phyloP scores from a whole-genome alignment of 805 yeast species.

The Yarrowia yakushimensis region DNA sequence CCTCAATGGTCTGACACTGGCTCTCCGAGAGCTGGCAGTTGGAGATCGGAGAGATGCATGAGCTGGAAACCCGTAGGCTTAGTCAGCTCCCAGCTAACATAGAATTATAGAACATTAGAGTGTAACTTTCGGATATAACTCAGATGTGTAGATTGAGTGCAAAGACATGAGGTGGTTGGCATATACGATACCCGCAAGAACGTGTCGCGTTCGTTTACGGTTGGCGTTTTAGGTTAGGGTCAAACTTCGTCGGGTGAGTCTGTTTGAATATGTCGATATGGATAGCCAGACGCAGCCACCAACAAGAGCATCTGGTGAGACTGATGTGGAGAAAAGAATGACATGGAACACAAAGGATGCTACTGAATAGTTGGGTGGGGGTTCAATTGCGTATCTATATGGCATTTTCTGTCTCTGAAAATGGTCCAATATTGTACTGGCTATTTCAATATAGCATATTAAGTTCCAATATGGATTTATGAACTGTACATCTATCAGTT shows the following conservation, averaged over 20 bases:
- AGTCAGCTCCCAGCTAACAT: background rate
- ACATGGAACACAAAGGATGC: background rate
- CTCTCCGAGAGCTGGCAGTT: constrained; percentile 9
- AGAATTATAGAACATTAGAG: constrained; percentile 15
- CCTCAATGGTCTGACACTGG: constrained; percentile 18
- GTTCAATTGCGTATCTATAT: no score
- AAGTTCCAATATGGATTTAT: no score
- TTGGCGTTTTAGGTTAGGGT: constrained; percentile 3
- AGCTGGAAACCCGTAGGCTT: background rate
- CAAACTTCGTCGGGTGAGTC: background rate
- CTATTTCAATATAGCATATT: background rate
- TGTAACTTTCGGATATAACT: background rate
- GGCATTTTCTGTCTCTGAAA: no score
- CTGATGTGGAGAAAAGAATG: background rate
- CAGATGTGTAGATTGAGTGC: background rate
- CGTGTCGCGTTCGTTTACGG: constrained; percentile 14
- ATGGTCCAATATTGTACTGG: background rate
- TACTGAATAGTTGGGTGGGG: background rate
- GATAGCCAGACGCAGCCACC: background rate
- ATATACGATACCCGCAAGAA: background rate
- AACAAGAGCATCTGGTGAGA: background rate
- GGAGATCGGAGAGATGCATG: constrained; percentile 14
- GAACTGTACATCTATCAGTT: no score
- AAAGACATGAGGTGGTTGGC: background rate
- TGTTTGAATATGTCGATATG: no score